Evolutionary conservation across 352 stramenopile genomes (phyloP).

Genomic region (Achlya hypogyna): DNA sequence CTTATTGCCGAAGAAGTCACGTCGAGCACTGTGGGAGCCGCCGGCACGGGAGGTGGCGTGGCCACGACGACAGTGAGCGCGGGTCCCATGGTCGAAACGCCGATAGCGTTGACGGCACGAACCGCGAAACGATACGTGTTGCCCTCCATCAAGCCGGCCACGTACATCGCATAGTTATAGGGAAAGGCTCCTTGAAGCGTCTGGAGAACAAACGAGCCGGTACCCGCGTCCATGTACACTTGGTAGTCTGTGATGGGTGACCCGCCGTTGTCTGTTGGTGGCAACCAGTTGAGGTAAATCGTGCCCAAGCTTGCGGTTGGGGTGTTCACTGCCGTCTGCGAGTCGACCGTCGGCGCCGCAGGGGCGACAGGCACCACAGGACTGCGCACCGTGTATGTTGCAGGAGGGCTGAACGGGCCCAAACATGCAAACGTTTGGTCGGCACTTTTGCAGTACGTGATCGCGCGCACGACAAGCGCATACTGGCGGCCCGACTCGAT

Average conservation of each 20-base stretch:
- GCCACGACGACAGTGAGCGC: slow-evolving; percentile 86
- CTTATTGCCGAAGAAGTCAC: slow-evolving; percentile 53
- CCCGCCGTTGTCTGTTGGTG: slow-evolving; percentile 89
- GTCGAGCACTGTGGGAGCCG: slow-evolving; percentile 44
- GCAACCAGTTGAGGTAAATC: slow-evolving; percentile 69
- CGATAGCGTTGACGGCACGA: slow-evolving; percentile 74
- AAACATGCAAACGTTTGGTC: slow-evolving; percentile 72
- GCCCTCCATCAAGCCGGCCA: slow-evolving; percentile 54
- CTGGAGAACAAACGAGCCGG: slow-evolving; percentile 36
- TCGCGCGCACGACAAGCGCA: slow-evolving; percentile 87
- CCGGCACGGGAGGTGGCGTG: slow-evolving; percentile 48
- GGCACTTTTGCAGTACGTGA: slow-evolving; percentile 89
- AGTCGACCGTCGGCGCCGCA: slow-evolving; percentile 60
- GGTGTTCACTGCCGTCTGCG: slow-evolving; percentile 58
- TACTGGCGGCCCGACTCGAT: slow-evolving; percentile 90
- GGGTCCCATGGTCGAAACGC: slow-evolving; percentile 66
- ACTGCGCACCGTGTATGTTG: slow-evolving; percentile 84
- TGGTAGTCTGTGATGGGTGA: slow-evolving; percentile 87
- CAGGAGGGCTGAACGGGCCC: slow-evolving; percentile 80
- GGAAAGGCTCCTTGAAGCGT: slow-evolving; percentile 39
- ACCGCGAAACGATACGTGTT: slow-evolving; percentile 91
- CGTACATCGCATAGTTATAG: slow-evolving; percentile 38
- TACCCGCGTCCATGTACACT: slow-evolving; percentile 82
- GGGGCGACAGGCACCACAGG: slow-evolving; percentile 79
- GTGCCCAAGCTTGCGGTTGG: slow-evolving; percentile 23